phyloP scores from a whole-genome alignment of 805 yeast genomes.

The Maudiozyma pseudohumilis region DNA sequence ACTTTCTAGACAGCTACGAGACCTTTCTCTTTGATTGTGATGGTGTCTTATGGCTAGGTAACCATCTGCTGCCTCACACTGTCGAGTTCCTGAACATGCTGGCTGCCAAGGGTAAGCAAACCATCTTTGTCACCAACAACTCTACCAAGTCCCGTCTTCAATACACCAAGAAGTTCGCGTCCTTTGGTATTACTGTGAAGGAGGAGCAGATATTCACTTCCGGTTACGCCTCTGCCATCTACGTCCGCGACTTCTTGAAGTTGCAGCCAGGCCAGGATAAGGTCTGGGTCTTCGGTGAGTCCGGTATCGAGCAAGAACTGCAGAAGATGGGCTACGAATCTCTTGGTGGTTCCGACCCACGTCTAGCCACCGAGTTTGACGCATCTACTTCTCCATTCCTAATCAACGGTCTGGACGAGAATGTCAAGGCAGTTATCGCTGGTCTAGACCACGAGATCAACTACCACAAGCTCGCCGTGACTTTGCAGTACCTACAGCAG shows the following conservation, averaged over 20 bases:
- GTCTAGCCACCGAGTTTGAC: slow-evolving; percentile 43
- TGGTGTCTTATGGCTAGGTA: slow-evolving; percentile 93
- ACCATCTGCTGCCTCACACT: slow-evolving; percentile 65
- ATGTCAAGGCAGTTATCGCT: slow-evolving; percentile 81
- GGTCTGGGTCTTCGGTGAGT: slow-evolving; percentile 83
- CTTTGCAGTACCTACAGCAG: slow-evolving; percentile 69
- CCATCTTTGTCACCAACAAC: slow-evolving; percentile 90
- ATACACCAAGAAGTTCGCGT: slow-evolving; percentile 65
- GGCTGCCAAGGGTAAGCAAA: slow-evolving; percentile 44
- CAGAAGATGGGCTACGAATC: slow-evolving; percentile 61
- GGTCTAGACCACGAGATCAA: slow-evolving; percentile 74
- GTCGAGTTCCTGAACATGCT: slow-evolving; percentile 64
- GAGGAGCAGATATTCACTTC: slow-evolving; percentile 80
- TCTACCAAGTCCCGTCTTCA: slow-evolving; percentile 80
- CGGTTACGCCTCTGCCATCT: slow-evolving; percentile 84
- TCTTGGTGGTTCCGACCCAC: slow-evolving; percentile 76
- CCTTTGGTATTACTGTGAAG: slow-evolving; percentile 36
- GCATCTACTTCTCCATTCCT: slow-evolving; percentile 44
- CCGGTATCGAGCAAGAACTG: slow-evolving; percentile 77
- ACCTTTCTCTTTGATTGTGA: slow-evolving; percentile 94
- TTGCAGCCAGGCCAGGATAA: slow-evolving; percentile 62
- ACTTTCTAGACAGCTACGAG: slow-evolving; percentile 57
- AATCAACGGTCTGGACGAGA: slow-evolving; percentile 45
- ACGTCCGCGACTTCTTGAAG: slow-evolving; percentile 64
- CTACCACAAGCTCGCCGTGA: slow-evolving; percentile 70